Percentiles rank a stretch among this genome's conserved stretches.
phyloP scores from a whole-genome alignment of 169 alveolate genomes.

The Plasmodium gaboni region DNA sequence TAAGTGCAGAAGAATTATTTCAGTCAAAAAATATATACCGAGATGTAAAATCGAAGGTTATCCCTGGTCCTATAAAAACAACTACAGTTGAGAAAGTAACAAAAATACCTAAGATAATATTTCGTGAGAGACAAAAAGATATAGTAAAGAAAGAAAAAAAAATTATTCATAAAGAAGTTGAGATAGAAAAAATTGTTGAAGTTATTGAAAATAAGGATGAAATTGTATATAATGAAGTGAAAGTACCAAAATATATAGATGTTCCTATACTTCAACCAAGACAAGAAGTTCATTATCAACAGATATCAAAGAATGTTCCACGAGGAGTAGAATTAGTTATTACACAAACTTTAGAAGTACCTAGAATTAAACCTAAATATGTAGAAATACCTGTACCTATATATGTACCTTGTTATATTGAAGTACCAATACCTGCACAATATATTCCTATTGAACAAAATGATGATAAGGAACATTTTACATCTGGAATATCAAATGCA shows the following conservation, averaged over 20 bases:
- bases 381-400: constrained; percentile 70
- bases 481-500: constrained; percentile 7
- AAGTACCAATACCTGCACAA: constrained; percentile 66
- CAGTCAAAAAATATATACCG: constrained; percentile 5
- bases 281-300: constrained; percentile 34
- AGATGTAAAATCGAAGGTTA: constrained; percentile 32
- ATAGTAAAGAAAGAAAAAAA: constrained; percentile 12
- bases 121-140: constrained; percentile 13
- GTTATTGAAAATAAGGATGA: constrained; percentile 24
- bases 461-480: constrained; percentile 32
- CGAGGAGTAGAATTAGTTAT: constrained; percentile 34
- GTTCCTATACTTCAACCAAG: constrained; percentile 39
- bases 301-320: constrained; percentile 36
- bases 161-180: constrained; percentile 7
- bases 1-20: constrained; percentile 20
- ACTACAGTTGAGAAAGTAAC: constrained; percentile 32
- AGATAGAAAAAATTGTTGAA: constrained; percentile 10
- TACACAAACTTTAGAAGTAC: constrained; percentile 26
- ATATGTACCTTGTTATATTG: constrained; percentile 53
- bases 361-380: constrained; percentile 50
- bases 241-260: constrained; percentile 28
- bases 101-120: constrained; percentile 26
- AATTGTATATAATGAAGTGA: constrained; percentile 37
- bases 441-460: constrained; percentile 35
- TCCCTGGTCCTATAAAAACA: constrained; percentile 29